Conservation (phyloP, 257 asterid species). For the Prunella vulgaris region DNA sequence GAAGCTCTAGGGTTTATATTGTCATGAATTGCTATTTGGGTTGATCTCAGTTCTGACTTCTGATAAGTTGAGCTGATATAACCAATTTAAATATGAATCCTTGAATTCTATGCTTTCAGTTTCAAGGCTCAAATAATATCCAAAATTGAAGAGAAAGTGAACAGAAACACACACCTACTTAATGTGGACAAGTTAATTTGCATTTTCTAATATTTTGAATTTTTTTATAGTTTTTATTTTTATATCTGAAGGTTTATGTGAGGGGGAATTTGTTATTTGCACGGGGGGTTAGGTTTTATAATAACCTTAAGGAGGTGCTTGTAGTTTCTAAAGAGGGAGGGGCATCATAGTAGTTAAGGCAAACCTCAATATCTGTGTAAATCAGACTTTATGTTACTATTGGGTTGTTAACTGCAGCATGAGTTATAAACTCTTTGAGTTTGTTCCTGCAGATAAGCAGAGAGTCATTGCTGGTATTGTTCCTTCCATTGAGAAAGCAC, state of each 20-base stretch:
- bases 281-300: not conserved
- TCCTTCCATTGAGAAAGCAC: slow-evolving; percentile 96
- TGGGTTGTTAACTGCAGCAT: slow-evolving; percentile 1
- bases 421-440: slow-evolving; percentile 18
- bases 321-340: slow-evolving; percentile 6
- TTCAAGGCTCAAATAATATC: not conserved
- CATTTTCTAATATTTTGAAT: not conserved
- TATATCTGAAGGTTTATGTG: not conserved
- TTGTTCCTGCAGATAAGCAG: slow-evolving; percentile 59
- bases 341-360: slow-evolving; percentile 2
- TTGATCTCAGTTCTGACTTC: not conserved
- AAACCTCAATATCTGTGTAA: slow-evolving; percentile 2
- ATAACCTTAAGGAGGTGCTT: not conserved
- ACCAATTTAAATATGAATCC: not conserved
- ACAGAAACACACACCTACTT: no score
- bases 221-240: not conserved
- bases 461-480: slow-evolving; percentile 66
- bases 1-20: slow-evolving; percentile 1
- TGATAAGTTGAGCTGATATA: not conserved
- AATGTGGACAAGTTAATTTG: not conserved
- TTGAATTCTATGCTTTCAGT: not conserved
- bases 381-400: not conserved
- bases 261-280: not conserved
- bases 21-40: not conserved
- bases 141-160: no score